phyloP scores from a whole-genome alignment of 1,284 basidiomycete species.

The Ganoderma resinaceum region DNA sequence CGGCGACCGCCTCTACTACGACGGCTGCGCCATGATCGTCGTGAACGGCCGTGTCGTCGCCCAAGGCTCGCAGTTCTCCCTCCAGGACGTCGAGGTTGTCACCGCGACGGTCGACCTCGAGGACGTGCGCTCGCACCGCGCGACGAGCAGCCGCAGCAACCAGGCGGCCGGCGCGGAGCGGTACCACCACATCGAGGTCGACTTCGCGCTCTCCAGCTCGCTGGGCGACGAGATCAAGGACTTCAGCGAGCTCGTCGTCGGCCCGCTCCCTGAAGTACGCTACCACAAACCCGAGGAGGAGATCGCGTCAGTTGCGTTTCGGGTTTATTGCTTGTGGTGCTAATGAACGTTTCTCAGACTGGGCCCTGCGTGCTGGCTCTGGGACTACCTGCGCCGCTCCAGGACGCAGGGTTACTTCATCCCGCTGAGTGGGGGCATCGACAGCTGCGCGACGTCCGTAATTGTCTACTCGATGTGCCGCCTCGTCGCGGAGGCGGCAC shows the following conservation, averaged over 20 bases:
- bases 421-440: conserved; percentile 97
- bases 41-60: conserved; percentile 93
- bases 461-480: conserved; percentile 98
- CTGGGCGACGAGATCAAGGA: conserved; percentile 70
- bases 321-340: background rate
- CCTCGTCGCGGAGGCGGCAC: conserved; percentile 81
- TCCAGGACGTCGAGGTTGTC: conserved; percentile 95
- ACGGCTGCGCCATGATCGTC: conserved; percentile 96
- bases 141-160: conserved; percentile 84
- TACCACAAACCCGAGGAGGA: conserved; percentile 96
- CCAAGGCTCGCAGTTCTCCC: conserved; percentile 96
- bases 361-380: conserved; percentile 98
- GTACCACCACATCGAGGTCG: conserved; percentile 83
- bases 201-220: conserved; percentile 78
- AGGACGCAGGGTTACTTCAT: conserved; percentile 96
- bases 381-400: conserved; percentile 97
- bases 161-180: conserved; percentile 82
- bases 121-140: conserved; percentile 90
- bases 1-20: conserved; percentile 97
- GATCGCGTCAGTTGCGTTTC: conserved; percentile 79
- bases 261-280: conserved; percentile 61
- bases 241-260: conserved; percentile 41
- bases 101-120: conserved; percentile 96
- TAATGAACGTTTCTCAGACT: conserved; percentile 59
- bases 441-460: conserved; percentile 94